Evolutionary conservation across 1,284 basidiomycete genomes (phyloP), one percentile per base, ranked within the genome.

Genomic region (Thecaphora thlaspeos): DNA sequence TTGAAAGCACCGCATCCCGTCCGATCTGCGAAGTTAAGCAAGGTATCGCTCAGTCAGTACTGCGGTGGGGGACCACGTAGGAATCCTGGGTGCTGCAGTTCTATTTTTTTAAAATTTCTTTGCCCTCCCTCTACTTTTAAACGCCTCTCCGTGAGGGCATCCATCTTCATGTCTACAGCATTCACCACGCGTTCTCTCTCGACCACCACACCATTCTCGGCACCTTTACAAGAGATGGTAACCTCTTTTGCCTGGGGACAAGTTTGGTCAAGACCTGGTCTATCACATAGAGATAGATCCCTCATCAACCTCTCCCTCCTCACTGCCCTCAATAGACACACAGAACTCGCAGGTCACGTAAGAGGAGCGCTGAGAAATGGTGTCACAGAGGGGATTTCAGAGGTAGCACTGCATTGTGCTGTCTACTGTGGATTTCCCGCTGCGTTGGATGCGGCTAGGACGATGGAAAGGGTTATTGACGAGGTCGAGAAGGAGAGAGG

Each of bases 1-100:
- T 81, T 83, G 85, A 86, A 86, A 87, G 83, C 84, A 86, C 85
- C 83, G 84, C 85, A 87, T 86, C 86, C 86, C 83, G 84, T 87
- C 85, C 79, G 85, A 87, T 87, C 85, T 86, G 85, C 83, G 84
- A 83, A 86, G 85, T 86, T 85, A 87, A 87, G 82, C 84, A 82
- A 82, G 83, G 85, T 86, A 84, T 85, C 83, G 85, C 84, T 83
- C 80, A 86, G 86, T 86, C 85, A 87, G 86, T 87, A 87, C 85
- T 85, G 86, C 82, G 85, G 85, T 87, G 85, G 86, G 85, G 86
- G 86, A 87, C 85, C 86, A 87, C 84, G 82, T 82, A 84, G 85
- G 85, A 87, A 87, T 87, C 85, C 85, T 86, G 81, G 84, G 84
- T 86, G 85, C 84, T 84, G 85, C 85, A 84, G 85, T 85, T 86